phyloP scores from a whole-genome alignment of 2,329 filamentous ascomycete species.

The Diaporthe citriasiana region DNA sequence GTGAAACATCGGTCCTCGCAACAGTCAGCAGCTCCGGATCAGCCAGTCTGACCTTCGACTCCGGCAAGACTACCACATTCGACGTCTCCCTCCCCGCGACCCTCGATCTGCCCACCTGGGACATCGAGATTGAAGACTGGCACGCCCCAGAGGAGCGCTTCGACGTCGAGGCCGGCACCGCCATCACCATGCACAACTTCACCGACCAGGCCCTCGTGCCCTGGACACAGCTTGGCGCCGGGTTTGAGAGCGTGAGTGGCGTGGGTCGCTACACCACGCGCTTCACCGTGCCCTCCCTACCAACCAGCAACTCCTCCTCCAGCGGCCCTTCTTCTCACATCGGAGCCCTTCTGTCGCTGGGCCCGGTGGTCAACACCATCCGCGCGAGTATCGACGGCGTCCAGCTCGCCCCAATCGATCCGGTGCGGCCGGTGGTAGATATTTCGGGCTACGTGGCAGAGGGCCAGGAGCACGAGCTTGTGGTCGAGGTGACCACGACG shows the following conservation, averaged over 20 bases:
- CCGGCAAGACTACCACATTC: conserved; percentile 13
- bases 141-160: conserved; percentile 30
- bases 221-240: conserved; percentile 18
- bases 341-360: conserved; percentile 35
- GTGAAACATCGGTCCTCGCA: conserved; percentile 18
- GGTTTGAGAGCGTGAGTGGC: conserved; percentile 36
- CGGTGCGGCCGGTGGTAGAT: conserved; percentile 26
- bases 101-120: conserved; percentile 14
- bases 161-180: conserved; percentile 28
- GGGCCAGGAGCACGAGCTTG: conserved; percentile 20
- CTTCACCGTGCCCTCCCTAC: conserved; percentile 27
- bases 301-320: neutral
- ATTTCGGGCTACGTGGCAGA: conserved; percentile 19
- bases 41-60: conserved; percentile 21
- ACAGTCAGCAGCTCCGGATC: conserved; percentile 30
- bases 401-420: conserved; percentile 34
- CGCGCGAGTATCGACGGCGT: conserved; percentile 37
- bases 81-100: conserved; percentile 12
- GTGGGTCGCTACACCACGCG: conserved; percentile 35
- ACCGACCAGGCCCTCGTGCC: conserved; percentile 25
- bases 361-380: conserved; percentile 29
- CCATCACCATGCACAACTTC: conserved; percentile 26
- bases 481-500: conserved; percentile 27
- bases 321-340: neutral
- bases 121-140: conserved; percentile 36